Conservation (phyloP, 2,329 filamentous ascomycete genomes). For the Aspergillus pseudoviridinutans region DNA sequence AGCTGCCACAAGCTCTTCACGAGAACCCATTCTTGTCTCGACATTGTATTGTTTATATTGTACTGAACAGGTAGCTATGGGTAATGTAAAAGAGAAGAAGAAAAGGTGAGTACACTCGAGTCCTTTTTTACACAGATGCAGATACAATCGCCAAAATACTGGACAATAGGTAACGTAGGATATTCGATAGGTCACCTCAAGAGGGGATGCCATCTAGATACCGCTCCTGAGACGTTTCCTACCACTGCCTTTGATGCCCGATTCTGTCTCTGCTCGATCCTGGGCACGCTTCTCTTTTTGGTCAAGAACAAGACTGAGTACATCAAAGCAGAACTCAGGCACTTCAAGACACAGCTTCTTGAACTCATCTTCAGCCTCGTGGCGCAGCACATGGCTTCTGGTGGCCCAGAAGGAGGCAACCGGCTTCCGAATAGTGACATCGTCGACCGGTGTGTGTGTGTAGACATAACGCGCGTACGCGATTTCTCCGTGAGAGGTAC, state of each 20-base stretch:
- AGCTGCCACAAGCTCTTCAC: background rate
- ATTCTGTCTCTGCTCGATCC: slow-evolving; percentile 34
- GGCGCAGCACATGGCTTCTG: slow-evolving; percentile 71
- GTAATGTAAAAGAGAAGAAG: background rate
- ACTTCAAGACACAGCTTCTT: slow-evolving; percentile 79
- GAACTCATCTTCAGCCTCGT: slow-evolving; percentile 86
- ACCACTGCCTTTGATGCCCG: slow-evolving; percentile 31
- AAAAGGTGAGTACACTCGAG: background rate
- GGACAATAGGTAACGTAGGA: background rate
- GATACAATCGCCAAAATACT: background rate
- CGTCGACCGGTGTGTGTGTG: slow-evolving; percentile 65
- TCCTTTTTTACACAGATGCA: background rate
- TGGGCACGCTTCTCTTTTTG: slow-evolving; percentile 40
- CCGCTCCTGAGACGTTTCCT: slow-evolving; percentile 37
- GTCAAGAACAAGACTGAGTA: slow-evolving; percentile 60
- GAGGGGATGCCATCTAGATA: slow-evolving; percentile 10
- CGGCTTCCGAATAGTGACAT: slow-evolving; percentile 71
- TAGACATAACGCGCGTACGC: slow-evolving; percentile 90
- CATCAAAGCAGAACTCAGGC: slow-evolving; percentile 89
- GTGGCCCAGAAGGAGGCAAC: slow-evolving; percentile 90
- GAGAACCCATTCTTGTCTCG: background rate
- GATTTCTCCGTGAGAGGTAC: slow-evolving; percentile 84
- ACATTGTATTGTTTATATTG: background rate
- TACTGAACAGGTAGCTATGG: background rate
- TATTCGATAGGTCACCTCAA: background rate